phyloP scores from a whole-genome alignment of 1,284 basidiomycete genomes.

The Leccinum fallax region DNA sequence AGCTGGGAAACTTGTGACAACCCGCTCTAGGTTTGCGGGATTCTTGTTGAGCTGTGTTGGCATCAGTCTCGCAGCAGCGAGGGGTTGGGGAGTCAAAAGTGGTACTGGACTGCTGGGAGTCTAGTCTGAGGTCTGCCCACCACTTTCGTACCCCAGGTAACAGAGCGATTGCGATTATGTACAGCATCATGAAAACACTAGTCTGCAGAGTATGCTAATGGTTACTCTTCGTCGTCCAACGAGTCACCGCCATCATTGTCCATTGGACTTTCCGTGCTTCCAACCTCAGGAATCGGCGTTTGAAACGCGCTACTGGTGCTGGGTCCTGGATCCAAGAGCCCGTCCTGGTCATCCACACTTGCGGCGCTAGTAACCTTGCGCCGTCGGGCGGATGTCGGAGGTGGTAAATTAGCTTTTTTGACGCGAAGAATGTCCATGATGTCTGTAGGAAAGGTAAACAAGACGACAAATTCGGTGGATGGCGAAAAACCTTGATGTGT shows the following conservation, averaged over 20 bases:
- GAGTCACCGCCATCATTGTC: slow-evolving; percentile 61
- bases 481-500: slow-evolving; percentile 61
- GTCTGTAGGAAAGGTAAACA: slow-evolving; percentile 44
- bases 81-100: slow-evolving; percentile 64
- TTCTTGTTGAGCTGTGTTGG: slow-evolving; percentile 78
- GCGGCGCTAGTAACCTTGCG: slow-evolving; percentile 57
- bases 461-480: slow-evolving; percentile 6
- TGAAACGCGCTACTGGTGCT: slow-evolving; percentile 18
- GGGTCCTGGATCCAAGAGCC: slow-evolving; percentile 27
- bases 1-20: background rate
- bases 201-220: slow-evolving; percentile 35
- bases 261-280: slow-evolving; percentile 11
- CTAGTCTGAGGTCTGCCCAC: slow-evolving; percentile 34
- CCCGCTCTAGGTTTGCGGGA: slow-evolving; percentile 63
- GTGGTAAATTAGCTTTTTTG: slow-evolving; percentile 64
- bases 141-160: background rate
- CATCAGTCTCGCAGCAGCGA: slow-evolving; percentile 72
- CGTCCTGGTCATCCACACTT: slow-evolving; percentile 40
- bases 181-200: background rate
- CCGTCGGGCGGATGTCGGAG: slow-evolving; percentile 42
- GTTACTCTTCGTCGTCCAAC: slow-evolving; percentile 57
- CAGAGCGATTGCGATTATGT: background rate
- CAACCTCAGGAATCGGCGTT: slow-evolving; percentile 15
- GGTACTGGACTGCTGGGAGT: slow-evolving; percentile 67
- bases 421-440: slow-evolving; percentile 77